Base-by-base conservation (phyloP, 768 basidiomycete genomes). In the Zangia roseola region DNA sequence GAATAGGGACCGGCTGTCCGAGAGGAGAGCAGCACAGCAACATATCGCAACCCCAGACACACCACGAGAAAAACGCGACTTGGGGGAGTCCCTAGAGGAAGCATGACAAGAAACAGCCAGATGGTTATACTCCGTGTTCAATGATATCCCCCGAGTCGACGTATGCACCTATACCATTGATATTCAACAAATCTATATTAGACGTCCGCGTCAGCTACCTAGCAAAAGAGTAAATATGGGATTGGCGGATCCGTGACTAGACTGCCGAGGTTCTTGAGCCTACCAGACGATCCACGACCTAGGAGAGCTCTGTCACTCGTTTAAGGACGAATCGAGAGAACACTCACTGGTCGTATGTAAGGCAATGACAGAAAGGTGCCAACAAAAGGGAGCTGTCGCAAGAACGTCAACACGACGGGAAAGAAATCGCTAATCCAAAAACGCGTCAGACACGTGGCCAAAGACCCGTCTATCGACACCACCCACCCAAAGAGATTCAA, bases 341-440 rank as follows among this genome's bases (percentile, higher is more conserved):
- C 19, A 56, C 83, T 71, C 64, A 97, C 95, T 47, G 78, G 77
- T 62, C 89, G 76, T 60, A 98, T 84, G 64, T 90, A 94, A 1
- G 97, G 94, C 54, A 98, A 63, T 5, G 88, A 87, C 40, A 99
- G 70, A 53, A 90, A 68, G 0, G 84, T 91, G 23, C 97, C 95
- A 48, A 99, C 79, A 55, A 97, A 84, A 5, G 97, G 95, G 39
- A 98, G 67, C 71, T 97, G 95, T 47, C 94, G 81, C 54, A 98
- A 71, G 77, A 98, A 97, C n/a, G 92, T 94, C 42, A 99, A 75
- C 47, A 99, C 87, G 52, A 98, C 97, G 6, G 97, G 97, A 82
- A 98, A 98, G 77, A 99, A 99, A 71, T 97, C 95, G 38, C 95
- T 98, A 71, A 34, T 25, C 10, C 9, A 4, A 37, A n/a, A 20